Conservation (phyloP, 2,329 filamentous ascomycete genomes). For the Stagonosporopsis cucurbitacearum region DNA sequence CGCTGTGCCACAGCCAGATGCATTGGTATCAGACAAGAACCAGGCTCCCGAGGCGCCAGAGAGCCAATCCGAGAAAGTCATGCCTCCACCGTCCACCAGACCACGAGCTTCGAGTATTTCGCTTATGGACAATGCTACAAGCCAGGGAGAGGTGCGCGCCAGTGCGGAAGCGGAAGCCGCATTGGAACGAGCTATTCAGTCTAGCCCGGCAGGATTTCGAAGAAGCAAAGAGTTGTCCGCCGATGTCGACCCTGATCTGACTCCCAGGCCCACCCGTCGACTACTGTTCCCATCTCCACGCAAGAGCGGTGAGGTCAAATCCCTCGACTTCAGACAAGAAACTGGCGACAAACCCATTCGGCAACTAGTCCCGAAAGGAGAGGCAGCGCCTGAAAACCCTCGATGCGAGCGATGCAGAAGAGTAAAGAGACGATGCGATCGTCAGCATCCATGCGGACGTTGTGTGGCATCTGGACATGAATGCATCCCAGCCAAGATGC, state of each 20-base stretch:
- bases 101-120: slow-evolving; percentile 4
- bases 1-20: slow-evolving; percentile 35
- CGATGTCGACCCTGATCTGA: slow-evolving; percentile 58
- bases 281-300: slow-evolving; percentile 79
- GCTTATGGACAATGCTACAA: background rate
- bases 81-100: slow-evolving; percentile 20
- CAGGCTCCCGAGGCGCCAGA: slow-evolving; percentile 19
- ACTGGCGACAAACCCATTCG: slow-evolving; percentile 6
- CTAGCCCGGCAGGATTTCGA: slow-evolving; percentile 63
- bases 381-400: slow-evolving; percentile 27
- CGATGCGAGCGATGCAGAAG: slow-evolving; percentile 36
- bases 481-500: slow-evolving; percentile 30
- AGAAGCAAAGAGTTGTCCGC: slow-evolving; percentile 57
- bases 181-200: slow-evolving; percentile 64
- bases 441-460: slow-evolving; percentile 34
- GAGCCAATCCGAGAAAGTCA: slow-evolving; percentile 17
- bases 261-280: slow-evolving; percentile 69
- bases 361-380: background rate
- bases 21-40: slow-evolving; percentile 24
- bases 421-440: slow-evolving; percentile 33
- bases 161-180: slow-evolving; percentile 45
- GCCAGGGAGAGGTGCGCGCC: slow-evolving; percentile 1
- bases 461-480: slow-evolving; percentile 31
- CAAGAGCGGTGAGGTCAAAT: slow-evolving; percentile 67
- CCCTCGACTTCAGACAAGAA: slow-evolving; percentile 59